Evolutionary conservation across 2,329 filamentous ascomycete species (phyloP).

Genomic region (Paecilomyces sp.): DNA sequence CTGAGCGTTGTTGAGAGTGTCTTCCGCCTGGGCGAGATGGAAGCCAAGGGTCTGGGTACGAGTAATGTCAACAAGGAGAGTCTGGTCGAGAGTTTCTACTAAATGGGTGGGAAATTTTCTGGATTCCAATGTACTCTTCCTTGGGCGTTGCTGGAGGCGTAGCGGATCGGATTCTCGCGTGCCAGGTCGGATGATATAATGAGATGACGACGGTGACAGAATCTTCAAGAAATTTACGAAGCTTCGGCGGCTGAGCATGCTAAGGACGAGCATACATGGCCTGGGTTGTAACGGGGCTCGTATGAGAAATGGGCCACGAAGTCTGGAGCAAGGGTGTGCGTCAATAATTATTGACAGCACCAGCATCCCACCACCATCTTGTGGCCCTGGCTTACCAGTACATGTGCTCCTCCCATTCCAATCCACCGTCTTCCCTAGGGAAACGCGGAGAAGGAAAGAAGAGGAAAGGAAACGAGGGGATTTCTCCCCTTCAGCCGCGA

Average conservation of each 20-base stretch:
- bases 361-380: background rate
- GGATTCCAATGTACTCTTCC: constrained; percentile 7
- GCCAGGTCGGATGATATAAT: background rate
- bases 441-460: background rate
- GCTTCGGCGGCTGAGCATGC: background rate
- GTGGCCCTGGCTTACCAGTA: background rate
- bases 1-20: constrained; percentile 93
- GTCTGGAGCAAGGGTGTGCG: too few relatives aligned
- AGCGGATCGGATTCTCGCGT: background rate
- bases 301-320: background rate
- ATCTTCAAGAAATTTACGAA: background rate
- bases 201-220: background rate
- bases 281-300: background rate
- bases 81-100: constrained; percentile 99
- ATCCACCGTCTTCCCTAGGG: background rate
- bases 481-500: background rate
- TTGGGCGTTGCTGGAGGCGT: constrained; percentile 3
- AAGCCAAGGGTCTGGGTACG: constrained; percentile 53
- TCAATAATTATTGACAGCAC: too few relatives aligned
- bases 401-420: background rate
- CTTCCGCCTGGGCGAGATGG: constrained; percentile 85
- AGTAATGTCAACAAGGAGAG: constrained; percentile 72
- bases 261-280: background rate
- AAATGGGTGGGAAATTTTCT: constrained; percentile 24
- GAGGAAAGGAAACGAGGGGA: background rate